Evolutionary conservation across 805 yeast species (phyloP), one percentile per base, ranked within the genome.

Genomic region (Candida lessepsii): DNA sequence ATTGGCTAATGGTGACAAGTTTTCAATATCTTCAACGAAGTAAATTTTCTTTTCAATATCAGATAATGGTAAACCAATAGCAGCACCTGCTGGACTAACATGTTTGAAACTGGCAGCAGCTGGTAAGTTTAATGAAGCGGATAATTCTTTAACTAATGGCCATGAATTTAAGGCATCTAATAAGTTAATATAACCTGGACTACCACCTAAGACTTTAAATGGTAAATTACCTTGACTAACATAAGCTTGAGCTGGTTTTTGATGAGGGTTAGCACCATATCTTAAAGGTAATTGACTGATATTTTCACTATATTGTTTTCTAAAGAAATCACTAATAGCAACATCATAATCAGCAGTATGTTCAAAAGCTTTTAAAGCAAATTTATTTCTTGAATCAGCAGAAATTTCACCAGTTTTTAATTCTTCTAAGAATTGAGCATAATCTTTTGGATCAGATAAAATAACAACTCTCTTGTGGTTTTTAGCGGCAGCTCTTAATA

Each of bases 31-130:
- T 53, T 81, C 81, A 49, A 93, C 99, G 63, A 93, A 93, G 76
- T 93, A 93, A 50, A 91, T 80, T 69, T 91, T 86, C 78, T 89
- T 90, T 75, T 93, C 99, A 48, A 81, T 73, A 37, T 90, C 99
- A 34, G 84, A 60, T 55, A 93, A 75, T 50, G 99, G 99, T 54
- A 90, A 70, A 54, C 98, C 99, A 44, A 93, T 96, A 37, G 99
- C 99, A 35, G 82, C 95, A 69, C 99, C 99, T 20, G 99, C 99
- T 50, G 99, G 99, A 24, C 97, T 88, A 46, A 93, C 98, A 67
- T 93, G 99, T 76, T 93, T 93, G 74, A 93, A 93, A 25, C 96
- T 87, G 45, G 99, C 98, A 54, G 99, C 99, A 36, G 99, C 99
- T 37, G 99, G 99, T 56, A 93, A 77, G 66, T 86, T 86, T 60